Percentiles rank a stretch among this genome's conserved stretches.
Conservation (phyloP, 805 yeast species). For the Yamadazyma paraphyllophila region DNA sequence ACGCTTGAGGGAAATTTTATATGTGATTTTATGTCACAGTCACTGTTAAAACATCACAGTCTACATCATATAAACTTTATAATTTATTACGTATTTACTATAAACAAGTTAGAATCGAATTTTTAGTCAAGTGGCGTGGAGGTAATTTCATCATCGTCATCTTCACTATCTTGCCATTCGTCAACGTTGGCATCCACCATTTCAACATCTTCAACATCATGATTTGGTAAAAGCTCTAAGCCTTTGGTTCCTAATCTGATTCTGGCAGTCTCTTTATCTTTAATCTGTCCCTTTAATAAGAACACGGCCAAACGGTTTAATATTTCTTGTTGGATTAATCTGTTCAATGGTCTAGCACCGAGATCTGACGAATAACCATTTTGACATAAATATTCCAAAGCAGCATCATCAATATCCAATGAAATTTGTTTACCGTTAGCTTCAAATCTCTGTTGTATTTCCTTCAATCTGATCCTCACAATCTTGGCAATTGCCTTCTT, state of each 20-base stretch:
- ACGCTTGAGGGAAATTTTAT: background rate
- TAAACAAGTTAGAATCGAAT: slow-evolving; percentile 3
- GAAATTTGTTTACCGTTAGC: slow-evolving; percentile 76
- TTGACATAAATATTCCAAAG: slow-evolving; percentile 76
- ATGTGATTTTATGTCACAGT: background rate
- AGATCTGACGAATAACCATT: slow-evolving; percentile 89
- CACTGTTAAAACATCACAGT: too few relatives aligned
- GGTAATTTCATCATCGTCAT: slow-evolving; percentile 39
- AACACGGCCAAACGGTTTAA: slow-evolving; percentile 88
- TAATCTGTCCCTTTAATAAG: slow-evolving; percentile 80
- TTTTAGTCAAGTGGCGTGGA: slow-evolving; percentile 8
- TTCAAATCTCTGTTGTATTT: slow-evolving; percentile 82
- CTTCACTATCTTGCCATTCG: slow-evolving; percentile 58
- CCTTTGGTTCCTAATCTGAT: slow-evolving; percentile 62
- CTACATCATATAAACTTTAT: background rate
- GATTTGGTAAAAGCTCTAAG: slow-evolving; percentile 82
- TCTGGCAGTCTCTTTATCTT: slow-evolving; percentile 81
- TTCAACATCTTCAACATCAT: slow-evolving; percentile 54
- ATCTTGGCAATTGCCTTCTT: slow-evolving; percentile 90
- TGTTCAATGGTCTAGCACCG: slow-evolving; percentile 95
- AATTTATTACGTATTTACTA: slow-evolving; percentile 1
- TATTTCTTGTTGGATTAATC: slow-evolving; percentile 85
- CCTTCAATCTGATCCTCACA: slow-evolving; percentile 78
- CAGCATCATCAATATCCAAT: slow-evolving; percentile 70
- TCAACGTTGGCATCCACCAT: slow-evolving; percentile 57